Base-by-base conservation (phyloP, 805 yeast species). In the Hanseniaspora pseudoguilliermondii region DNA sequence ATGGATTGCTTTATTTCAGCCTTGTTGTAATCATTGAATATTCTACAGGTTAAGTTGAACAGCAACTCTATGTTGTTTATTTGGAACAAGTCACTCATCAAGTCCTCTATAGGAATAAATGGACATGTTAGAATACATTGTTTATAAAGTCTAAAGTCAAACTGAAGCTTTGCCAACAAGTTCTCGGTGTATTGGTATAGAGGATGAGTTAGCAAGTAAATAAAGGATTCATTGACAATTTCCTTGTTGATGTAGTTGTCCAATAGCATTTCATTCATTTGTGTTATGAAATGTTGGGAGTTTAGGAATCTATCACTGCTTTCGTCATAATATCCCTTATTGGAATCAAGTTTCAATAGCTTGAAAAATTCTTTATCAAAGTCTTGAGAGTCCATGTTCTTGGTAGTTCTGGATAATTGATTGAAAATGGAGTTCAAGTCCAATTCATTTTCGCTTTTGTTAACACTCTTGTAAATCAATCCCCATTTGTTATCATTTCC, bases 121-220 rank as follows among this genome's bases (percentile, higher is more conserved):
- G 86, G 83, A 58, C 93, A 84, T 0, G 93, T 82, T 15, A 83
- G 85, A 50, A 88, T 78, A 1, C 95, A 91, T 66, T 86, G 95
- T 69, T 88, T 80, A 66, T 84, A 75, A 57, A 89, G 73, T 58
- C 84, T 77, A 39, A 87, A 82, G 58, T 77, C 73, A 11, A 76
- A 69, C 47, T 75, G 74, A 29, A 87, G 71, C 41, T 69, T 71
- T 16, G 72, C 64, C 46, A 91, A 69, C 47, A 90, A 66, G 1
- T 81, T 81, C 5, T 70, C 68, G 10, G 86, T 73, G 58, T 74
- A 77, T 20, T 74, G 70, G 69, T 84, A 89, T 20, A 87, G 70
- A 18, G 96, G 96, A 70, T 91, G 95, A 2, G 96, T 85, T 59
- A 91, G 73, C 36, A 90, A 73, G 64, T 86, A 90, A 1, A 84